A percentile compares a stretch with the other conserved stretches of the same genome.
Conservation (phyloP, 352 stramenopile species). For the Elongisporangium anandrum region DNA sequence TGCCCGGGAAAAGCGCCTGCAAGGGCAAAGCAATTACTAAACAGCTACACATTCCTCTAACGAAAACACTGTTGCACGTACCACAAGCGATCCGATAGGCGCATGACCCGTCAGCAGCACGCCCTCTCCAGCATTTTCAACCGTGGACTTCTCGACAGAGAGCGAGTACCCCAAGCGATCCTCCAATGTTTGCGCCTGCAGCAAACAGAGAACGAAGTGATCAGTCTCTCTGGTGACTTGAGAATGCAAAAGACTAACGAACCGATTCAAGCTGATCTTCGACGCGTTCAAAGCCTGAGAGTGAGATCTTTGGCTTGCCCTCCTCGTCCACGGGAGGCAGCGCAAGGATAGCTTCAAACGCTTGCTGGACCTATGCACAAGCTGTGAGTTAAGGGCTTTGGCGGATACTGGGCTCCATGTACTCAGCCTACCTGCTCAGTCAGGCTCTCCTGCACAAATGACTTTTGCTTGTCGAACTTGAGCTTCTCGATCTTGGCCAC, state of each 20-base stretch:
- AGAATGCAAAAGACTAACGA: too few relatives aligned
- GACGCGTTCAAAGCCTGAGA: constrained; percentile 58
- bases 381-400: background rate
- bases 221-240: background rate
- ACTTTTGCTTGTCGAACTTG: constrained; percentile 80
- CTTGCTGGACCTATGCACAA: constrained; percentile 30
- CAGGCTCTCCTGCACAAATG: constrained; percentile 62
- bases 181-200: constrained; percentile 27
- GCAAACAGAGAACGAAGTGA: too few relatives aligned
- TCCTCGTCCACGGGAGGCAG: constrained; percentile 33
- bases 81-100: constrained; percentile 68
- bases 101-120: constrained; percentile 62
- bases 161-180: constrained; percentile 69
- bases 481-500: constrained; percentile 66
- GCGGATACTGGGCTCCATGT: background rate
- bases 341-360: constrained; percentile 61
- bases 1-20: constrained; percentile 71
- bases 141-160: constrained; percentile 57
- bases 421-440: constrained; percentile 37
- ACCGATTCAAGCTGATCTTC: constrained; percentile 18
- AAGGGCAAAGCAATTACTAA: background rate
- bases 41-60: background rate
- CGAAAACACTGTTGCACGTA: constrained; percentile 12
- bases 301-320: constrained; percentile 36
- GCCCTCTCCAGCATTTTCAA: constrained; percentile 57